phyloP scores from a whole-genome alignment of 108 stramenopile genomes.

The Pseudonitzschia multiseries region DNA sequence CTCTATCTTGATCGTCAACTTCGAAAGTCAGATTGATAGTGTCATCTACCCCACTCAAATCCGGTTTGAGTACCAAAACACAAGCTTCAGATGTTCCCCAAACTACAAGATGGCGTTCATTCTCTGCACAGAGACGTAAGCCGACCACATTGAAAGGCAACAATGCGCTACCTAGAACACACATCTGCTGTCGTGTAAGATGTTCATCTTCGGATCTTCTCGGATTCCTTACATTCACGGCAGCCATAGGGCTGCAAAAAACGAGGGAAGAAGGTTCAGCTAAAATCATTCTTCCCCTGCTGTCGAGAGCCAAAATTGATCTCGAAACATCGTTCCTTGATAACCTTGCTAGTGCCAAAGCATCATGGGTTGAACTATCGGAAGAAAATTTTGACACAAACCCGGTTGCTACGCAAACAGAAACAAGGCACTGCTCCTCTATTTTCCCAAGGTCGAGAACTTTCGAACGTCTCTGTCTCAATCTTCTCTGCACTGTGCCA shows the following conservation, averaged over 20 bases:
- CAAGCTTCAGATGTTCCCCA: conserved; percentile 70
- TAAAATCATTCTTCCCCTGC: conserved; percentile 58
- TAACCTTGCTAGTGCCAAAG: conserved; percentile 33
- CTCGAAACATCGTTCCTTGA: conserved; percentile 34
- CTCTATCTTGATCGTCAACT: conserved; percentile 55
- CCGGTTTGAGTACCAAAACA: conserved; percentile 47
- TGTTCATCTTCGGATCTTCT: conserved; percentile 30
- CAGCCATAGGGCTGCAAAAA: conserved; percentile 58
- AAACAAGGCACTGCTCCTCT: conserved; percentile 16
- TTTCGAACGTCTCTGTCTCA: conserved; percentile 28
- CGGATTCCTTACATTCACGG: conserved; percentile 46
- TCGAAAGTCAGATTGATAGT: conserved; percentile 52
- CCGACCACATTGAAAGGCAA: conserved; percentile 62
- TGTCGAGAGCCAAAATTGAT: conserved; percentile 53
- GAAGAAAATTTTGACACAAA: conserved; percentile 46
- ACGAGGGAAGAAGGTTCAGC: conserved; percentile 60
- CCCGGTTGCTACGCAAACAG: conserved; percentile 55
- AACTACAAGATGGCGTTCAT: conserved; percentile 60
- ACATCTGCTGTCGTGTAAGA: conserved; percentile 47
- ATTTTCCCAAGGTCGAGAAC: conserved; percentile 19
- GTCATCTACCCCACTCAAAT: conserved; percentile 48
- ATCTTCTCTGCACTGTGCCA: background rate
- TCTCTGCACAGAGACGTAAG: conserved; percentile 52
- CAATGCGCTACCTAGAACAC: conserved; percentile 47
- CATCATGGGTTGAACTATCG: conserved; percentile 37